Base-by-base conservation (phyloP, 352 stramenopile species). In the Nothophytophthora sp. region DNA sequence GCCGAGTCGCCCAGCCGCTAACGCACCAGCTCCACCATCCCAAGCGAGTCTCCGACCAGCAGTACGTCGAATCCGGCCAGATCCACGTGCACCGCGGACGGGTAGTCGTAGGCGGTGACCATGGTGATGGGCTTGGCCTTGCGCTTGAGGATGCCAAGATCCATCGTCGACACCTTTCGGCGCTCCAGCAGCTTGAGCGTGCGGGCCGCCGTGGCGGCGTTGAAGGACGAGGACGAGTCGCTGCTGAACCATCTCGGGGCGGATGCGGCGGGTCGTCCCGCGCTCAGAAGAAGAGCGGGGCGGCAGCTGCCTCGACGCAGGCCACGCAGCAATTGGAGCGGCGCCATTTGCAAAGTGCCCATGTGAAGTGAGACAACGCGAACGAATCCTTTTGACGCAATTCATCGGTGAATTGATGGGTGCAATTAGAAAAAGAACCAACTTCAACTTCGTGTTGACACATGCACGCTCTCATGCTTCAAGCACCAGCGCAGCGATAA, bases 71-170 rank as follows among this genome's bases (percentile, higher is more conserved):
- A 98, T 29, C 95, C 96, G 2, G 97, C 97, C 35, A 97, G 79
- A 62, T 98, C 96, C n/a, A 99, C 96, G 67, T 99, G 96, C 32
- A 99, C 81, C 0, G 97, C 96, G 10, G 79, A 93, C 29, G 84
- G 97, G 70, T 98, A 99, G 70, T 99, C 93, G 67, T 99, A 99
- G 5, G 96, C 96, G 24, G 97, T 99, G 19, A 99, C 91, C 96
- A 99, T 99, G n/a, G 91, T 98, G 53, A 99, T 99, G 37, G 97
- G 97, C 38, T 98, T 94, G 24, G 90, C 88, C 61, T 97, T 97
- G 65, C 89, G 76, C 72, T 98, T 97, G 60, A 92, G 80, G 61
- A 92, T 88, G 56, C 81, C 76, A 18, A 95, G 68, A 53, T 95
- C 84, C 5, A 90, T 58, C 50, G 84, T 92, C 51, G 81, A 86